Conservation (phyloP, 2,329 filamentous ascomycete species). For the Diaporthe humulicola region DNA sequence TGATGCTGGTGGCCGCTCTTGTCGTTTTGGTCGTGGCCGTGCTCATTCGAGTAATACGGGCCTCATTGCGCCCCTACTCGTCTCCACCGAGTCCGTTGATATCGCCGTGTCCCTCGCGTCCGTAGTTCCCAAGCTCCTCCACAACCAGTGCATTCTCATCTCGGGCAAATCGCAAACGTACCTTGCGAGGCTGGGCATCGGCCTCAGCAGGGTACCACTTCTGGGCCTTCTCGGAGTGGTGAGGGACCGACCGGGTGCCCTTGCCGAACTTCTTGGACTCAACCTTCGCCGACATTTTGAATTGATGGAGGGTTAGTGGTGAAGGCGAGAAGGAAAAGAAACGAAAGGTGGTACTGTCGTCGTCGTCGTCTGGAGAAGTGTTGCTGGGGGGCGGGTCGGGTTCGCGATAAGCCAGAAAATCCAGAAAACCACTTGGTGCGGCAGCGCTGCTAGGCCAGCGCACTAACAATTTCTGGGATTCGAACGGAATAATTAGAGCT, state of each 20-base stretch:
- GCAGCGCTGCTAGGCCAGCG: not conserved
- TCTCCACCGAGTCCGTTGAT: constrained; percentile 7
- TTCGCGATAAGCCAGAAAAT: constrained; percentile 36
- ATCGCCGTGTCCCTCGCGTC: constrained; percentile 11
- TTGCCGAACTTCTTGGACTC: constrained; percentile 96
- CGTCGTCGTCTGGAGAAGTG: constrained; percentile 41
- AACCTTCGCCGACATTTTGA: constrained; percentile 80
- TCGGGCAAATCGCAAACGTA: constrained; percentile 69
- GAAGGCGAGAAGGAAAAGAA: constrained; percentile 36
- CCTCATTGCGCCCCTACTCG: constrained; percentile 4
- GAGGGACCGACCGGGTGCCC: constrained; percentile 92
- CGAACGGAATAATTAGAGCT: constrained; percentile 33
- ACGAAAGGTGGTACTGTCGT: constrained; percentile 37
- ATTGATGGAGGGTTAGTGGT: constrained; percentile 49
- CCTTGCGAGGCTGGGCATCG: constrained; percentile 90
- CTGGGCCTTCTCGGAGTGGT: constrained; percentile 90
- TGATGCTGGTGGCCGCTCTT: not conserved
- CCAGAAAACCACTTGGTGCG: constrained; percentile 34
- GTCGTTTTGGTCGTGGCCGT: not conserved
- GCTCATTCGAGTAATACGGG: not conserved
- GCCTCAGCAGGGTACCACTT: constrained; percentile 99
- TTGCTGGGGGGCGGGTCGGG: constrained; percentile 32
- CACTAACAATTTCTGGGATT: constrained; percentile 32
- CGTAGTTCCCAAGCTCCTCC: constrained; percentile 31
- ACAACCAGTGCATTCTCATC: constrained; percentile 38